Evolutionary conservation across 768 basidiomycete genomes (phyloP), one percentile per base, ranked within the genome.

Genomic region (Mycena venus): DNA sequence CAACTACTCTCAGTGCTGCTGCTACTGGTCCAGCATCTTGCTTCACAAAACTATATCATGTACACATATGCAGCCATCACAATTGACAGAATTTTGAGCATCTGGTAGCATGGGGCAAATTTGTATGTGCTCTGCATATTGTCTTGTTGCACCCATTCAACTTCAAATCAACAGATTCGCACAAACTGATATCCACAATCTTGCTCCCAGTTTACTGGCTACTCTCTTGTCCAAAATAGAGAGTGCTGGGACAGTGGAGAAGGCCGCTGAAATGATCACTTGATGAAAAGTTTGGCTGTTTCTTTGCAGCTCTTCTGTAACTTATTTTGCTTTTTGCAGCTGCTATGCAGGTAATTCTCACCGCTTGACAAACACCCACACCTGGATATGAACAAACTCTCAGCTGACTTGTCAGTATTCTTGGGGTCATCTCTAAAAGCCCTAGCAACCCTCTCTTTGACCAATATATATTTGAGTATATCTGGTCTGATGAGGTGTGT

Each of bases 361-460:
- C 96, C 0, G 95, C 96, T 17, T 90, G 95, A 23, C 93, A 95
- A 78, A 88, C 91, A 3, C 86, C 99, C 51, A 92, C 89, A 0
- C 91, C 94, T 0, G 87, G 84, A 10, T 94, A 92, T 79, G 89
- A 93, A 71, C 86, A 85, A 42, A 88, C 92, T 3, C 88, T 99
- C 9, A 84, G 82, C 49, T 92, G 94, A 15, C 90, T 99, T 10
- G 95, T 98, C 68, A 83, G 85, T 31, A 97, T 99, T 79, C 88
- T 99, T 34, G 93, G 94, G 15, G 89, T 93, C 67, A 96, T 98
- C 78, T 95, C 94, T 73, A 95, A 94, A 85, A 99, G 99, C 81
- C 98, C 98, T 19, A 96, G 95, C 82, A 99, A 99, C 83, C 98
- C 98, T 2, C 93, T 94, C 77, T 99, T 99, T 83, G 97, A 98